Evolutionary conservation across 2,329 filamentous ascomycete genomes (phyloP).

Genomic region (Colletotrichum karsti): DNA sequence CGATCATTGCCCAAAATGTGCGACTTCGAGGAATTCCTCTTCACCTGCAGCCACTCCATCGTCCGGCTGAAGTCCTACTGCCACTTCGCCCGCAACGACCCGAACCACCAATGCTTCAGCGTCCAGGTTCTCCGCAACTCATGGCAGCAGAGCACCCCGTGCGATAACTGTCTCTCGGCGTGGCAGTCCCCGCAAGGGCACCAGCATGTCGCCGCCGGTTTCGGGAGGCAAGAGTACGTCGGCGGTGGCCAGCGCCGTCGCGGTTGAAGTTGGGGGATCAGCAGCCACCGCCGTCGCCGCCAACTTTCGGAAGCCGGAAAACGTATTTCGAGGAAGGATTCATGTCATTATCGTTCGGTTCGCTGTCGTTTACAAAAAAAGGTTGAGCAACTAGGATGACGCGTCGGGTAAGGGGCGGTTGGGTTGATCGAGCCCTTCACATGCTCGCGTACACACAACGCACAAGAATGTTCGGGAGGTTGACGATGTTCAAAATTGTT

Average conservation of each 20-base stretch:
- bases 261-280: constrained; percentile 3
- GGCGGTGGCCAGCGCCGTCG: not conserved
- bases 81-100: constrained; percentile 79
- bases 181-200: constrained; percentile 19
- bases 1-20: constrained; percentile 61
- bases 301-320: not conserved
- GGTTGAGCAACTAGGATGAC: not conserved
- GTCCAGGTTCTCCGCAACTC: constrained; percentile 72
- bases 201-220: constrained; percentile 1
- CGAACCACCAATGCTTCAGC: constrained; percentile 73
- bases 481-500: not conserved
- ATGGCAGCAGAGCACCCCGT: constrained; percentile 63
- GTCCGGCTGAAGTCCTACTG: constrained; percentile 73
- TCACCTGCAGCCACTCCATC: constrained; percentile 69
- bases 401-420: not conserved
- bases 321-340: not conserved
- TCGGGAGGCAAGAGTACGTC: constrained; percentile 1
- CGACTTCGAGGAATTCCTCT: constrained; percentile 75
- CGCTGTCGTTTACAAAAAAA: not conserved
- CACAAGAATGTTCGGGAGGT: not conserved
- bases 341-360: not conserved
- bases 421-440: not conserved
- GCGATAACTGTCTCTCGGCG: constrained; percentile 53
- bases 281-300: not conserved
- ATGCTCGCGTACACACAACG: not conserved